Evolutionary conservation across 768 basidiomycete genomes (phyloP), one percentile per base, ranked within the genome.

Genomic region (Lyophyllum decastes): DNA sequence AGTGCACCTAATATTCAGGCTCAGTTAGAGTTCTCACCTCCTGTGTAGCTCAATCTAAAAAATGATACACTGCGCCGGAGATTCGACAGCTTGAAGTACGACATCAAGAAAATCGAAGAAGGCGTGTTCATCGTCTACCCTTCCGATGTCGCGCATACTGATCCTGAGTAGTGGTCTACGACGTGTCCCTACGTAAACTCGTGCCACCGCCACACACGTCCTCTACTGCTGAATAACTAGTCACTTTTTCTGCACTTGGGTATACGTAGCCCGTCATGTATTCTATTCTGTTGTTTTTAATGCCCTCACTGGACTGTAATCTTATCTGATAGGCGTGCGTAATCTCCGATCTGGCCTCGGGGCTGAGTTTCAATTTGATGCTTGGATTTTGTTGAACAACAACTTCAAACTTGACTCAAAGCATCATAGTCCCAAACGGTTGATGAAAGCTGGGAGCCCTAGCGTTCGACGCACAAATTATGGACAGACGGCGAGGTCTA

Each of bases 61-160:
- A 93, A 93, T 56, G 92, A 93, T 64, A 66, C 76, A 0, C 73
- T 94, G 17, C 85, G 91, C 4, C 82, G 89, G 58, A 76, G 90
- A 52, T 94, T 89, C 66, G 91, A 93, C 66, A 84, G 88, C 61
- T 75, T 93, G 33, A 93, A 94, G 66, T 94, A 93, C 61, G 92
- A 92, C 67, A 82, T 94, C 60, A 92, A 92, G 70, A 92, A 92
- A 65, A 89, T 94, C 17, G 91, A 93, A 74, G 92, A 93, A 86
- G 91, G 92, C 83, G 55, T 48, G 76, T 62, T 27, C 40, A 17
- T 26, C 24, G 27, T 17, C 24, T 48, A 44, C n/a, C 53, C 49
- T 26, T 25, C 34, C 33, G 16, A 34, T 30, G 46, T 52, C n/a
- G 21, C 24, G 44, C 53, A 49, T 25, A 52, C 43, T 60, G 46